Evolutionary conservation across 2,329 filamentous ascomycete genomes (phyloP).

Genomic region (Thielaviopsis populi): DNA sequence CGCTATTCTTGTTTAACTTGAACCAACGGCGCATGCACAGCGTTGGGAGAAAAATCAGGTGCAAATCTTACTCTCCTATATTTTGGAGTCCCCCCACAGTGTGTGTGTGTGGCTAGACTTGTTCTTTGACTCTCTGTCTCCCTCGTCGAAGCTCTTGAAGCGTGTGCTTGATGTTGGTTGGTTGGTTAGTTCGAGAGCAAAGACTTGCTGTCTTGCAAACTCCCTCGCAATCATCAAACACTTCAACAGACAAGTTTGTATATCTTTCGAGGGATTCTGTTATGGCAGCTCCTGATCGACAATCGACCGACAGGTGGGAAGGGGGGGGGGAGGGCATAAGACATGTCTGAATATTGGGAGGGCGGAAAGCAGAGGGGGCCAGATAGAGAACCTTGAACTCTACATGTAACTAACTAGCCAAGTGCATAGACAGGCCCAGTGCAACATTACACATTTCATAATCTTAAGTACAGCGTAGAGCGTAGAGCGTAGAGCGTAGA

Average conservation of each 20-base stretch:
- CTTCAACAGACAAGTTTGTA: background rate
- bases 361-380: background rate
- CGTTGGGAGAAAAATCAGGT: too few relatives aligned
- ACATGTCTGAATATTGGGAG: background rate
- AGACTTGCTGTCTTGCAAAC: background rate
- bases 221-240: background rate
- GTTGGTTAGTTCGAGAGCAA: background rate
- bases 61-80: too few relatives aligned
- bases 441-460: constrained; percentile 5
- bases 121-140: background rate
- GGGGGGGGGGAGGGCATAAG: background rate
- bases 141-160: background rate
- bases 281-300: constrained; percentile 9
- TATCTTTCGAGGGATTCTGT: background rate
- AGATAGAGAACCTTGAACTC: constrained; percentile 2
- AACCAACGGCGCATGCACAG: too few relatives aligned
- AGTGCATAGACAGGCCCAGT: background rate
- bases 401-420: background rate
- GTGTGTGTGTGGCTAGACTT: background rate
- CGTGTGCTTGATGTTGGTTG: too few relatives aligned
- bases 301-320: background rate
- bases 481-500: too few relatives aligned
- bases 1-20: too few relatives aligned
- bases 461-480: too few relatives aligned
- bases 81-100: too few relatives aligned